Percentiles rank a stretch among this genome's conserved stretches.
These are phyloP conservation scores for Calocera viscosa DNA, from an alignment of 768 basidiomycete genomes.

Conservation along the genomic window DNA sequence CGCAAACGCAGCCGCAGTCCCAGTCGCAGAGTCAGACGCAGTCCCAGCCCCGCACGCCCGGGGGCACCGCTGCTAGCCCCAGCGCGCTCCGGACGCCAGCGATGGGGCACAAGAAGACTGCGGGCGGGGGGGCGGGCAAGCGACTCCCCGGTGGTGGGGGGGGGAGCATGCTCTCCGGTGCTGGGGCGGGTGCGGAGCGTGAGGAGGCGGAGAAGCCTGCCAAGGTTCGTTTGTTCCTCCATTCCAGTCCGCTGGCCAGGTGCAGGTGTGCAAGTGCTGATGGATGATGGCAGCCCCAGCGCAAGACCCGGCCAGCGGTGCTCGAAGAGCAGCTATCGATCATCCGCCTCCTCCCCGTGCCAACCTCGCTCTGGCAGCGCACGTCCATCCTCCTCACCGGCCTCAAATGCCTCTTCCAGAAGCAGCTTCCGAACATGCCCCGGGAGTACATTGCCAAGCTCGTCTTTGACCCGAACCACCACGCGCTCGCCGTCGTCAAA, in stretches of 20 bases:
- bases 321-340: constrained; percentile 3
- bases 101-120: constrained; percentile 1
- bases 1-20: neutral
- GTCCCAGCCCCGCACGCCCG: neutral
- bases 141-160: neutral
- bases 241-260: neutral
- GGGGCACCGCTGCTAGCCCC: neutral
- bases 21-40: neutral
- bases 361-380: constrained; percentile 31
- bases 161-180: neutral
- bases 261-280: neutral
- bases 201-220: neutral
- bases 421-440: constrained; percentile 97
- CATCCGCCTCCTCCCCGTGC: neutral
- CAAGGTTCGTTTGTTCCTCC: neutral
- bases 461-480: constrained; percentile 87
- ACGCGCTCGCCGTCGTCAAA: constrained; percentile 86
- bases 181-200: neutral
- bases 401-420: constrained; percentile 93
- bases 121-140: neutral
- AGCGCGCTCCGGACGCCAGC: neutral
- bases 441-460: constrained; percentile 94
- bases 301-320: neutral
- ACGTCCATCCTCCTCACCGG: constrained; percentile 80
- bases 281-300: neutral